A percentile compares a stretch with the other conserved stretches of the same genome.
phyloP scores from a whole-genome alignment of 768 basidiomycete genomes.

The Calocybe gangraenosa region DNA sequence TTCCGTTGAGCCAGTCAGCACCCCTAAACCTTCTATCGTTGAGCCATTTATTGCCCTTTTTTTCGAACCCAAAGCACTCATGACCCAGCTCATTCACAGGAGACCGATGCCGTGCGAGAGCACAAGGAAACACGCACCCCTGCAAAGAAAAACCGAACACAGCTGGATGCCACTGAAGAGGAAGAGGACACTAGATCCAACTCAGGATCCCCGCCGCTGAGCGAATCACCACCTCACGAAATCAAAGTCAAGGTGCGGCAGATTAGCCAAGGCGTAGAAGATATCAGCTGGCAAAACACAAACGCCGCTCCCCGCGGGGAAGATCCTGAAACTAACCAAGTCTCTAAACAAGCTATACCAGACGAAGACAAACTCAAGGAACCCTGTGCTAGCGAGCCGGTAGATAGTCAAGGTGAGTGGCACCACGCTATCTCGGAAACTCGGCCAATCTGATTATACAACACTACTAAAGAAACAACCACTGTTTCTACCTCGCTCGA shows the following conservation, averaged over 20 bases:
- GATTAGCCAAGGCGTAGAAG: slow-evolving; percentile 77
- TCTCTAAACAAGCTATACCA: slow-evolving; percentile 6
- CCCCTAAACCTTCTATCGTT: slow-evolving; percentile 33
- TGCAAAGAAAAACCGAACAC: slow-evolving; percentile 71
- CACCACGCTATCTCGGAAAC: not conserved
- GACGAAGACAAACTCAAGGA: slow-evolving; percentile 8
- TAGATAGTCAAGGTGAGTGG: slow-evolving; percentile 9
- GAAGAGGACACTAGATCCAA: slow-evolving; percentile 56
- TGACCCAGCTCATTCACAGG: slow-evolving; percentile 25
- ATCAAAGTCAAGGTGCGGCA: slow-evolving; percentile 69
- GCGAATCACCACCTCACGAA: slow-evolving; percentile 71
- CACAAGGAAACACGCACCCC: slow-evolving; percentile 56
- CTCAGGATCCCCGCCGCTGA: slow-evolving; percentile 41
- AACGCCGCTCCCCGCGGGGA: slow-evolving; percentile 29
- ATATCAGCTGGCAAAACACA: slow-evolving; percentile 64
- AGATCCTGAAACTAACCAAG: slow-evolving; percentile 19
- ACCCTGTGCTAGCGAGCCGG: slow-evolving; percentile 3
- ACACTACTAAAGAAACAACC: slow-evolving; percentile 3
- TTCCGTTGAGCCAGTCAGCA: slow-evolving; percentile 63
- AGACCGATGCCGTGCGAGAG: slow-evolving; percentile 29
- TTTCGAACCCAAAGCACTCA: not conserved
- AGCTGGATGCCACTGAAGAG: slow-evolving; percentile 56
- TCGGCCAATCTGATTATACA: slow-evolving; percentile 1
- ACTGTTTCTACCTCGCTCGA: slow-evolving; percentile 29
- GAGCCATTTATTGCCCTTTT: not conserved